phyloP scores from a whole-genome alignment of 164 flowering plant genomes.

The Paratinospora sagittata region DNA sequence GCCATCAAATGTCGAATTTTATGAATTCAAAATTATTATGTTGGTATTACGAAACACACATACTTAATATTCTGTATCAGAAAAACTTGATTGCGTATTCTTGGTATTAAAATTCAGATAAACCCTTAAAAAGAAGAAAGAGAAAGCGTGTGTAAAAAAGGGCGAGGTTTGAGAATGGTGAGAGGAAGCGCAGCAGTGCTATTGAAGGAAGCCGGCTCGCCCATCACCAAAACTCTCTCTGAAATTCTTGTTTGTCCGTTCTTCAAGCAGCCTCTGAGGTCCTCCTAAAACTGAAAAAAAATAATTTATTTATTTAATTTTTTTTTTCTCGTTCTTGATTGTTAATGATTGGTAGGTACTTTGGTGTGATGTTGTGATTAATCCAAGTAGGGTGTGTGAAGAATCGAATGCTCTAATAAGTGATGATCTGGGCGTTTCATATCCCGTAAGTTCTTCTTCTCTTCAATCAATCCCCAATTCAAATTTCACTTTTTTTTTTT shows the following conservation, averaged over 20 bases:
- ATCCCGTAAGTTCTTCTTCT: slow-evolving; percentile 43
- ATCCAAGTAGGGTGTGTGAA: slow-evolving; percentile 34
- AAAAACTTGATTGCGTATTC: too few species aligned
- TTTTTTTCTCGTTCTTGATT: background rate
- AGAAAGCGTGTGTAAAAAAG: too few species aligned
- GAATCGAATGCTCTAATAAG: slow-evolving; percentile 55
- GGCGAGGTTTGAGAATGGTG: slow-evolving; percentile 39
- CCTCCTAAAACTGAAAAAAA: background rate
- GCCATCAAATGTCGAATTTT: too few species aligned
- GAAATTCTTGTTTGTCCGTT: slow-evolving; percentile 78
- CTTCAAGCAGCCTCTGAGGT: slow-evolving; percentile 74
- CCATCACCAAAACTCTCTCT: slow-evolving; percentile 41
- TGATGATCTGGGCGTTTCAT: slow-evolving; percentile 59
- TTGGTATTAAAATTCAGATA: too few species aligned
- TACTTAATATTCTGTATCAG: too few species aligned
- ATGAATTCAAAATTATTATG: too few species aligned
- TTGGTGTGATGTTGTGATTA: too few species aligned
- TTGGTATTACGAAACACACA: too few species aligned
- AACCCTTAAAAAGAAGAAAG: too few species aligned
- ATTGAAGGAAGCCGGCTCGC: slow-evolving; percentile 33
- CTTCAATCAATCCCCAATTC: background rate
- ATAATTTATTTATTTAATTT: too few species aligned
- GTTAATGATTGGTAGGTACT: background rate
- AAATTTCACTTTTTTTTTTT: background rate
- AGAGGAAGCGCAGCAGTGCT: slow-evolving; percentile 30